Evolutionary conservation across 1,139 yeast species (phyloP), one percentile per base, ranked within the genome.

Genomic region (Saccharomyces hybrid): DNA sequence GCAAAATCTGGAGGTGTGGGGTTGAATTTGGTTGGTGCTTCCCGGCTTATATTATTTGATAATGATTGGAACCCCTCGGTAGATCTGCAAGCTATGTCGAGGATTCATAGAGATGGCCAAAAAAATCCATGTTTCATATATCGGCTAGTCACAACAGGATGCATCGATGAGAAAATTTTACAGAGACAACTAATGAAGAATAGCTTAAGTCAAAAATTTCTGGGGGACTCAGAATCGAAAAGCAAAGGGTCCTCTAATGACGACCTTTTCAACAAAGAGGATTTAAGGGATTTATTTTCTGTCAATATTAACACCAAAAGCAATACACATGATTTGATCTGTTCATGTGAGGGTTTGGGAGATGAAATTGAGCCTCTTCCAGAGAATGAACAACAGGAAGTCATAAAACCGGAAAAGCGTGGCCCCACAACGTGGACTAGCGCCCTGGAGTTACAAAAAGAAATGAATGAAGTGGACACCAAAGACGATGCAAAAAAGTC

Each of bases 1-100:
- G 86, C 97, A 0, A 89, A 90, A 66, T 84, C 96, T 3, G 99
- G 99, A 1, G 99, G 99, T 0, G 84, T 87, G 58, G 99, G 99
- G 0, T 75, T 93, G 47, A 95, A 93, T 65, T 74, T 93, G 42
- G 79, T 88, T 31, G 99, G 99, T 1, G 99, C 96, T 0, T 89
- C 96, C 0, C 75, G 98, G 31, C 73, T 93, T 38, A 78, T 93
- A 2, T 71, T 93, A 26, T 87, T 87, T 64, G 98, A 90, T 65
- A 87, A 91, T 58, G 97, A 90, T 65, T 88, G 96, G 96, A 93
- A 95, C 61, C 99, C 99, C 0, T 82, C 97, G 0, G 79, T 87
- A 11, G 99, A 93, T 68, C 71, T 87, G 29, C 99, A 93, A 69
- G 96, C 98, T 0, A 89, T 93, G 96, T 96, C 97, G 0, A 74